A percentile compares a stretch with the other conserved stretches of the same genome.
phyloP scores from a whole-genome alignment of 2,329 filamentous ascomycete species.

The Cercospora sojina region DNA sequence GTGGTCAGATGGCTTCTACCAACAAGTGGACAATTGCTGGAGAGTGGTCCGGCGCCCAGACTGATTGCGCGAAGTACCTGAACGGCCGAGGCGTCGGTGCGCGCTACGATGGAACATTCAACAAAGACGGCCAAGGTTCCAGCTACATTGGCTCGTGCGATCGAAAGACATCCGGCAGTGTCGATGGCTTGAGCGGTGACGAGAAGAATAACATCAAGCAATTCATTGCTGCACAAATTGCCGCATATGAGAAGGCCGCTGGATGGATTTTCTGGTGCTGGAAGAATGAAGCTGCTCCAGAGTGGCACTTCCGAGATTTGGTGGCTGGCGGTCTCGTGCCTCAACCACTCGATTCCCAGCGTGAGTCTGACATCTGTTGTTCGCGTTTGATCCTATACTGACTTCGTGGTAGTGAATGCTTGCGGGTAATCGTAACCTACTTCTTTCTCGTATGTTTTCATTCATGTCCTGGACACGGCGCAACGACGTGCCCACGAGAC shows the following conservation, averaged over 20 bases:
- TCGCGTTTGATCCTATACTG: not conserved
- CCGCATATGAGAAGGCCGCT: constrained; percentile 48
- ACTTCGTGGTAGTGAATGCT: constrained; percentile 10
- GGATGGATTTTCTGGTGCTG: constrained; percentile 55
- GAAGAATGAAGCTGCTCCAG: constrained; percentile 52
- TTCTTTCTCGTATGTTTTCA: constrained; percentile 1
- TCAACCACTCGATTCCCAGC: constrained; percentile 19
- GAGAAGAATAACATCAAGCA: constrained; percentile 47
- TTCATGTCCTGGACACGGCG: not conserved
- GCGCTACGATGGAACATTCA: constrained; percentile 47
- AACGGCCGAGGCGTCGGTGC: constrained; percentile 50
- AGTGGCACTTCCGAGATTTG: constrained; percentile 51
- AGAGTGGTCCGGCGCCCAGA: constrained; percentile 50
- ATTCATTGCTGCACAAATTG: constrained; percentile 51
- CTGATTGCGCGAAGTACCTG: constrained; percentile 51
- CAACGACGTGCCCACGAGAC: not conserved
- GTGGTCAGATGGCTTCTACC: constrained; percentile 46
- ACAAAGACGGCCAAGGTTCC: constrained; percentile 36
- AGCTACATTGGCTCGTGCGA: constrained; percentile 46
- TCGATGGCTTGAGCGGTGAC: constrained; percentile 42
- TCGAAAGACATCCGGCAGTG: constrained; percentile 47
- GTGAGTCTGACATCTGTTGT: not conserved
- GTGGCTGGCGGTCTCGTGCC: constrained; percentile 42
- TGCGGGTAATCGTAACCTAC: constrained; percentile 9
- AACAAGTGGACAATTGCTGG: constrained; percentile 50